Percentiles rank a stretch among this genome's conserved stretches.
phyloP scores from a whole-genome alignment of 202 grass and related monocot species.

The Saccharum hybrid region DNA sequence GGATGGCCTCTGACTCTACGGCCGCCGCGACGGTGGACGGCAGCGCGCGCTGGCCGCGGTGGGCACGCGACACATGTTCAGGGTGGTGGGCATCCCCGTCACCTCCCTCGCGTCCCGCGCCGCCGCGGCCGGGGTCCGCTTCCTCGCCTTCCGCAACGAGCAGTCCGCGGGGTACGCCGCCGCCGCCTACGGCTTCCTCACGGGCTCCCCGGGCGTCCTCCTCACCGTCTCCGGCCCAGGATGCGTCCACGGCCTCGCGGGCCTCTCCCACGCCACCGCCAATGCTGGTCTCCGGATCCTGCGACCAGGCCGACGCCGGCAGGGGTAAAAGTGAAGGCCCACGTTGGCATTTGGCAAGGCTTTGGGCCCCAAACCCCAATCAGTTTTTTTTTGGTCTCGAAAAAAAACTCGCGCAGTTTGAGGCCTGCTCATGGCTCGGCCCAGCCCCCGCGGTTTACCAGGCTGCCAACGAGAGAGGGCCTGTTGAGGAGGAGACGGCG shows the following conservation, averaged over 20 bases:
- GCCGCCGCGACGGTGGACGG: not conserved
- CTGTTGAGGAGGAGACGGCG: too few species aligned
- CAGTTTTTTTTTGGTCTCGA: too few species aligned
- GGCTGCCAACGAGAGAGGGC: too few species aligned
- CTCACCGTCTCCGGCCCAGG: conserved; percentile 93
- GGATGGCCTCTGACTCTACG: conserved; percentile 23
- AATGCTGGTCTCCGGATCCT: conserved; percentile 93
- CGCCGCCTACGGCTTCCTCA: conserved; percentile 82
- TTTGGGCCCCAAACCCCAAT: too few species aligned
- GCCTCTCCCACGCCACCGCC: conserved; percentile 80
- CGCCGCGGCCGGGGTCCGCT: conserved; percentile 77
- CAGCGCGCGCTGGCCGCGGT: conserved; percentile 54
- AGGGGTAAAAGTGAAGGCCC: conserved; percentile 35
- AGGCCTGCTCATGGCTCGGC: too few species aligned
- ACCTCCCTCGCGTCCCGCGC: conserved; percentile 87
- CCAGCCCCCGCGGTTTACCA: too few species aligned
- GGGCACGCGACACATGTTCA: conserved; percentile 17
- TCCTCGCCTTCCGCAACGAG: conserved; percentile 97
- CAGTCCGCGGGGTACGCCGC: conserved; percentile 91
- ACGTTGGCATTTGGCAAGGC: too few species aligned
- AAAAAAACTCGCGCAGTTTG: too few species aligned
- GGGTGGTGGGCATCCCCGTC: conserved; percentile 93
- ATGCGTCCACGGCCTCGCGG: conserved; percentile 86
- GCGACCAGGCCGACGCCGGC: conserved; percentile 71
- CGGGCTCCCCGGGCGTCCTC: conserved; percentile 60